These are phyloP conservation scores for Wallacemonas sp. DNA, from an alignment of 208 protist species.

Conservation along the genomic window DNA sequence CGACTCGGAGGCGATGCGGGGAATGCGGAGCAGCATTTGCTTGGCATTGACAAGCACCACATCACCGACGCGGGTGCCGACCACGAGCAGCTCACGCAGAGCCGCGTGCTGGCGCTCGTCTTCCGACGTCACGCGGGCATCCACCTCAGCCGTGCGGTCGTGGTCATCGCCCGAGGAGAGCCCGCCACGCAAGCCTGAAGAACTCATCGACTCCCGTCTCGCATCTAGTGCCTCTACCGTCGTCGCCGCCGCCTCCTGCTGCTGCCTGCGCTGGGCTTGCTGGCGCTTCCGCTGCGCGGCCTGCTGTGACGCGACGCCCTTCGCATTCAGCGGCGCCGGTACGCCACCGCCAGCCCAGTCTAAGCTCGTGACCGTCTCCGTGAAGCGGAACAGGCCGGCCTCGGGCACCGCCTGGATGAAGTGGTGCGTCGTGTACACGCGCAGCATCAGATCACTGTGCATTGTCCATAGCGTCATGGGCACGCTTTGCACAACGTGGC, in stretches of 20 bases:
- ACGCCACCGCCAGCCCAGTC: conserved; percentile 56
- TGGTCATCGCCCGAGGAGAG: background rate
- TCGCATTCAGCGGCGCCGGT: conserved; percentile 2
- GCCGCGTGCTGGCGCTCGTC: conserved; percentile 13
- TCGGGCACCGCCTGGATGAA: conserved; percentile 67
- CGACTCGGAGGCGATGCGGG: conserved; percentile 20
- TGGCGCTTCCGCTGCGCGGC: conserved; percentile 20
- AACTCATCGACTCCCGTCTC: background rate
- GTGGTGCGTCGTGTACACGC: conserved; percentile 56
- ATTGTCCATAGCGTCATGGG: conserved; percentile 49
- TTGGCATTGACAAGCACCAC: conserved; percentile 34
- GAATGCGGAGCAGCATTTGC: conserved; percentile 29
- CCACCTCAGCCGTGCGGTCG: background rate
- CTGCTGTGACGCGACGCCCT: conserved; percentile 15
- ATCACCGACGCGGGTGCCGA: conserved; percentile 42
- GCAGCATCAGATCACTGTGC: conserved; percentile 66
- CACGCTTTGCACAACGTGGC: conserved; percentile 38
- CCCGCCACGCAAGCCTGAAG: background rate
- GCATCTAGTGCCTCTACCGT: background rate
- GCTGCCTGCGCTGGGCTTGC: conserved; percentile 18
- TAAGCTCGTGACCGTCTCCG: conserved; percentile 59
- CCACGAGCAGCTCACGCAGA: conserved; percentile 36
- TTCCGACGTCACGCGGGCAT: background rate
- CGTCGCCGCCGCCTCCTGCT: conserved; percentile 18
- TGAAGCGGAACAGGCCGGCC: conserved; percentile 37